Base-by-base conservation (phyloP, 1,139 yeast species). In the Kluyveromyces sp. region DNA sequence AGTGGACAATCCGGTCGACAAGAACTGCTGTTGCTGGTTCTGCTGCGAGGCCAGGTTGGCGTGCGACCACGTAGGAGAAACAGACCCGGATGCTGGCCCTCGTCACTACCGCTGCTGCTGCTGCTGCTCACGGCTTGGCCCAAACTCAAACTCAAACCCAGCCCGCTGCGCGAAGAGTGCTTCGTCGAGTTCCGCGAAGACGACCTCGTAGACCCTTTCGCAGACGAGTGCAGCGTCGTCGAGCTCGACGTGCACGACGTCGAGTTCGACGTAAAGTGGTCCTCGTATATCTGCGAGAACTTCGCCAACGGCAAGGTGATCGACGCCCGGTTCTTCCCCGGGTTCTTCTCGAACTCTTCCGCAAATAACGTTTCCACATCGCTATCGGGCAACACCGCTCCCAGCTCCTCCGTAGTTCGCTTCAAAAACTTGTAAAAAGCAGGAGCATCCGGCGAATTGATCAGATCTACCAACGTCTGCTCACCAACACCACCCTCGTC, bases 361-460 rank as follows among this genome's bases (percentile, higher is more conserved):
- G 34, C 34, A 10, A 44, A 41, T 43, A 47, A 34, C 15, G 48
- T 48, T 33, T 38, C 43, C 2, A 39, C 35, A 34, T 48, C 48
- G 29, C 39, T 42, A 5, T 45, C 50, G 2, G 38, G 36, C 30
- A 41, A 27, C 7, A 46, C 34, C 7, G 46, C 41, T 8, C 45
- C 39, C 29, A 46, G 37, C 37, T 46, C 49, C 26, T 46, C 43
- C 21, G 45, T 41, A 26, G 49, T 46, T 25, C 37, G 37, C 28
- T 41, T 46, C 31, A 46, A 27, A 38, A 46, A 46, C 37, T 34
- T 40, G 41, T 46, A 46, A 30, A 46, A 40, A 7, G 42, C 39
- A 3, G 45, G 27, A 6, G 37, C 44, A 5, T 30, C 30, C 26
- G 38, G 34, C 7, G 7, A 10, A 36, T 41, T 30, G 27, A 35